Conservation (phyloP, 2,329 filamentous ascomycete species). For the Sporothrix brasiliensis region DNA sequence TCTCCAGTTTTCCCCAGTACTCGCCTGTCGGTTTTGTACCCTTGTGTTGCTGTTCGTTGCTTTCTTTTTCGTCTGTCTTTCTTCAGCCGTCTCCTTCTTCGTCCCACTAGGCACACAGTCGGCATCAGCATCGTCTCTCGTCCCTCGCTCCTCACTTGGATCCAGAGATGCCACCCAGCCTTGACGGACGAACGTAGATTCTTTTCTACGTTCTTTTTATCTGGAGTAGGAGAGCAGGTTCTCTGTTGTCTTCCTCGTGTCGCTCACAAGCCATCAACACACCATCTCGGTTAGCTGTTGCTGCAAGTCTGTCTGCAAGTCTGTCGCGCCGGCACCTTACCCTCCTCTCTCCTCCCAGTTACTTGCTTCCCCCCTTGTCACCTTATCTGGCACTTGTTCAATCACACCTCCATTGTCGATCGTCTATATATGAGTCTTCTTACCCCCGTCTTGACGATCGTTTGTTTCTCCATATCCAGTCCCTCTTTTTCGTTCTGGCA, state of each 20-base stretch:
- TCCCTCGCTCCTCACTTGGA: neutral
- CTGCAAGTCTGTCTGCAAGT: neutral
- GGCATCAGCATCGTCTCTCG: neutral
- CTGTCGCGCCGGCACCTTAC: neutral
- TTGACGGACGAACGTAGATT: neutral
- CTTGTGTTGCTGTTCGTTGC: neutral
- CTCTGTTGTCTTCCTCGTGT: neutral
- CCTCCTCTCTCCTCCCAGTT: no score
- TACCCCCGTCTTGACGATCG: neutral
- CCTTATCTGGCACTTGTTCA: neutral
- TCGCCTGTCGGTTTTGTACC: neutral
- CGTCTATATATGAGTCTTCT: conserved; percentile 26
- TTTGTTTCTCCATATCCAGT: neutral
- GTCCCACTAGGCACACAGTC: neutral
- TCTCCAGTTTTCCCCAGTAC: conserved; percentile 21
- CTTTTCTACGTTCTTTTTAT: neutral
- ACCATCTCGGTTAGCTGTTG: neutral
- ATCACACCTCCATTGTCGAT: neutral
- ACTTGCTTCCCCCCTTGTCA: neutral
- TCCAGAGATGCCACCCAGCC: conserved; percentile 11
- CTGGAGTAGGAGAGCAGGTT: neutral
- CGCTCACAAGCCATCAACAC: no score
- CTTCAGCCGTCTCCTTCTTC: neutral
- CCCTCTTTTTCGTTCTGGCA: neutral
- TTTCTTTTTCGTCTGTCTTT: neutral